A percentile compares a stretch with the other conserved stretches of the same genome.
Conservation (phyloP, 176 grass and related monocot genomes). For the Guadua angustifolia region DNA sequence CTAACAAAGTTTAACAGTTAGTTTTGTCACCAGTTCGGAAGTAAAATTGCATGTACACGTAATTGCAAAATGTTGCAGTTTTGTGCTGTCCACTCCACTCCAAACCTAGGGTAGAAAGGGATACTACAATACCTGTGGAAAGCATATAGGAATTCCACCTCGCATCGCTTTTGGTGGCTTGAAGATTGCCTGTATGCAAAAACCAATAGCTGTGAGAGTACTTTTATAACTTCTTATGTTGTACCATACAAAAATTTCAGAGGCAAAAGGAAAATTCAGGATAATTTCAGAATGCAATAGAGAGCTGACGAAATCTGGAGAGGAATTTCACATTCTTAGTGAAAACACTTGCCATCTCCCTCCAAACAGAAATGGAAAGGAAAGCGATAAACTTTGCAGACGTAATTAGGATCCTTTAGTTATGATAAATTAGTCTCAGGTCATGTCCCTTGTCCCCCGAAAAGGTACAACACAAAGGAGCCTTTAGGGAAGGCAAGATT, state of each 20-base stretch:
- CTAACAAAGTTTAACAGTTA: slow-evolving; percentile 27
- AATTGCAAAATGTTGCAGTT: neutral
- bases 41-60: neutral
- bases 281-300: neutral
- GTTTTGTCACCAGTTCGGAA: neutral
- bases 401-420: neutral
- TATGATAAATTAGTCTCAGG: neutral
- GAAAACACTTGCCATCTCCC: neutral
- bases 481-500: neutral
- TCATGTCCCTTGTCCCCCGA: neutral
- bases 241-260: neutral
- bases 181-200: slow-evolving; percentile 68
- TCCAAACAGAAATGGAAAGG: neutral
- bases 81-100: neutral
- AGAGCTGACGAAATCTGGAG: neutral
- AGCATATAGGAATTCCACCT: slow-evolving; percentile 90
- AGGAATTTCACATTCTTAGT: neutral
- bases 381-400: neutral
- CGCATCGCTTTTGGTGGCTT: slow-evolving; percentile 83
- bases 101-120: neutral
- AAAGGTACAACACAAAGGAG: neutral
- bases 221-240: neutral
- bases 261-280: slow-evolving; percentile 9
- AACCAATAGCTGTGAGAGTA: neutral
- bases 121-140: slow-evolving; percentile 67